These are phyloP conservation scores for Penicillium sp. DNA, from an alignment of 2,329 filamentous ascomycete genomes.

Conservation along the genomic window DNA sequence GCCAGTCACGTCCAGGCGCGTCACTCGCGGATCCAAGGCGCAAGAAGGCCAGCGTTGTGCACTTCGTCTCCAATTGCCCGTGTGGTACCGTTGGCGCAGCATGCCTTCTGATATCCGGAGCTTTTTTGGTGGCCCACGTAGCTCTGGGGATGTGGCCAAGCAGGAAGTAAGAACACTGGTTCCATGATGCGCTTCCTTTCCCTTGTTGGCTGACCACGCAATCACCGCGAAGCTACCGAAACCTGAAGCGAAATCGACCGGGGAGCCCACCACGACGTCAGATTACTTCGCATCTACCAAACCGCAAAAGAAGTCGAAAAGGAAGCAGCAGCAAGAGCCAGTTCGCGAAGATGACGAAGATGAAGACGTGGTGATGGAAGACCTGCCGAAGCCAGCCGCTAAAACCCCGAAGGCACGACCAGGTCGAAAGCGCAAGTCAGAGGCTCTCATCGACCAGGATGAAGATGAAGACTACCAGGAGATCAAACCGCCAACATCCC, in stretches of 20 bases:
- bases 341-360: conserved; percentile 31
- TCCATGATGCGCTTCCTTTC: too few relatives aligned
- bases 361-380: conserved; percentile 55
- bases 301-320: conserved; percentile 52
- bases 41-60: conserved; percentile 2
- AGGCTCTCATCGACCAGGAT: conserved; percentile 53
- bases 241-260: conserved; percentile 40
- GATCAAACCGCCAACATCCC: conserved; percentile 54
- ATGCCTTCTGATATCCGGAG: conserved; percentile 87
- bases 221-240: background rate
- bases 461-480: conserved; percentile 55
- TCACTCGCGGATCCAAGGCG: conserved; percentile 4
- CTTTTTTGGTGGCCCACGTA: conserved; percentile 69
- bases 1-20: conserved; percentile 31
- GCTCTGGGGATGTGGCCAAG: too few relatives aligned
- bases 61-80: background rate
- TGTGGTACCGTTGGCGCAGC: background rate
- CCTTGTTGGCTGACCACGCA: too few relatives aligned
- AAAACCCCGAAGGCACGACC: conserved; percentile 41
- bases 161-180: conserved; percentile 43
- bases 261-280: conserved; percentile 59
- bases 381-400: conserved; percentile 46
- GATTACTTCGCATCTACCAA: conserved; percentile 62
- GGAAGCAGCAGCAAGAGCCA: conserved; percentile 34
- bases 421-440: conserved; percentile 57